Conservation (phyloP, 2,329 filamentous ascomycete genomes). For the Calonectria ilicicola region DNA sequence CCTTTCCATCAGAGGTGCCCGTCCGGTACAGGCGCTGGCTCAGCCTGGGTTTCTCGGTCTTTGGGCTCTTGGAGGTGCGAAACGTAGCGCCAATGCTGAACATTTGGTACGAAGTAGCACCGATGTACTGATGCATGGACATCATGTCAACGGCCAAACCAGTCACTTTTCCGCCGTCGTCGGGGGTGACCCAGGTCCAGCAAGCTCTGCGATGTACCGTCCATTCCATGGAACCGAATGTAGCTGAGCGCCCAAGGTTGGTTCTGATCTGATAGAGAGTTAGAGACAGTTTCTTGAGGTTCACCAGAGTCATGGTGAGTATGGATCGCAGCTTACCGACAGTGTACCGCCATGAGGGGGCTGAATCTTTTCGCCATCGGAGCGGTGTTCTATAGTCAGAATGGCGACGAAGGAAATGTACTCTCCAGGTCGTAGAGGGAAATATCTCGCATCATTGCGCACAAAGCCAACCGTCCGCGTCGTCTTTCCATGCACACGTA, state of each 20-base stretch:
- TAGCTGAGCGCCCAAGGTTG: slow-evolving; percentile 6
- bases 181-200: slow-evolving; percentile 17
- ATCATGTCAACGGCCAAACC: slow-evolving; percentile 12
- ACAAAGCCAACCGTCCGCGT: background rate
- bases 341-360: background rate
- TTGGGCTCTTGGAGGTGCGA: background rate
- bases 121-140: background rate
- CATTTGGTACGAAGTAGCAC: background rate
- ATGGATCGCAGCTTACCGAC: background rate
- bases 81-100: slow-evolving; percentile 3
- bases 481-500: background rate
- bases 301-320: background rate
- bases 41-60: background rate
- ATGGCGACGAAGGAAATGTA: background rate
- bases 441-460: background rate
- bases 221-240: slow-evolving; percentile 8
- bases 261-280: background rate
- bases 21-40: background rate
- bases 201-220: background rate
- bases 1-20: background rate
- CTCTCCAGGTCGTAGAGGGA: background rate
- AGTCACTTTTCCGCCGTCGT: slow-evolving; percentile 11
- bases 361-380: background rate
- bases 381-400: background rate
- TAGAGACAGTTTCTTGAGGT: background rate